Base-by-base conservation (phyloP, 495 filamentous ascomycete species). In the Chlorociboria aeruginascens region DNA sequence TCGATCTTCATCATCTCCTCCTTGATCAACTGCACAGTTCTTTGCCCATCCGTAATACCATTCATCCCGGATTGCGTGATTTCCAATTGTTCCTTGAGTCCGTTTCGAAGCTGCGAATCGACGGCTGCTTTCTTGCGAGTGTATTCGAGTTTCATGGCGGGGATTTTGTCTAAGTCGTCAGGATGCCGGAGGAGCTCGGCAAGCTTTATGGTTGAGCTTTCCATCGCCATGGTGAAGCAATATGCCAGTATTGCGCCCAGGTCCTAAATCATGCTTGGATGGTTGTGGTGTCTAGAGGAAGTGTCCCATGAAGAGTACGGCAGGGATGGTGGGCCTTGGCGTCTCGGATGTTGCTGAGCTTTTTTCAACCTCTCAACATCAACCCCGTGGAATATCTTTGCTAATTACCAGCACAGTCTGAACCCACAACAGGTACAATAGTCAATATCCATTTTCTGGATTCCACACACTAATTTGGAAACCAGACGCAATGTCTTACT, bases 1-100 rank as follows among this genome's bases (percentile, higher is more conserved):
- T 97, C 93, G 63, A 99, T 96, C 66, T 92, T 92, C 71, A 89
- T 83, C 73, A 99, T 89, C 70, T 97, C 92, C 58, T 97, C 93
- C 64, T 90, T 90, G 58, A 95, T 95, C 52, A 80, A 77, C 51
- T 84, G 79, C 10, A 97, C 81, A 41, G 82, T 85, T 54, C 86
- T 79, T 64, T 95, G 88, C 42, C 87, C 89, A 64, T 95, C 87
- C 35, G 74, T 76, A 49, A 98, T 80, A 32, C 80, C 78, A 47
- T 69, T 80, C 76, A 98, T 95, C 60, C 93, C 92, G 42, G 79
- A 72, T 67, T 96, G 88, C 14, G 93, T 95, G 7, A 87, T 82
- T 61, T 92, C 84, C 41, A 97, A 74, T 67, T 99, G 92, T 49
- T 92, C 88, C 44, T 82, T 77, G 41, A 99, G 75, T 14, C 88